A percentile compares a stretch with the other conserved stretches of the same genome.
These are phyloP conservation scores for Escallonia rubra DNA, from an alignment of 129 eudicot species.

Conservation along the genomic window DNA sequence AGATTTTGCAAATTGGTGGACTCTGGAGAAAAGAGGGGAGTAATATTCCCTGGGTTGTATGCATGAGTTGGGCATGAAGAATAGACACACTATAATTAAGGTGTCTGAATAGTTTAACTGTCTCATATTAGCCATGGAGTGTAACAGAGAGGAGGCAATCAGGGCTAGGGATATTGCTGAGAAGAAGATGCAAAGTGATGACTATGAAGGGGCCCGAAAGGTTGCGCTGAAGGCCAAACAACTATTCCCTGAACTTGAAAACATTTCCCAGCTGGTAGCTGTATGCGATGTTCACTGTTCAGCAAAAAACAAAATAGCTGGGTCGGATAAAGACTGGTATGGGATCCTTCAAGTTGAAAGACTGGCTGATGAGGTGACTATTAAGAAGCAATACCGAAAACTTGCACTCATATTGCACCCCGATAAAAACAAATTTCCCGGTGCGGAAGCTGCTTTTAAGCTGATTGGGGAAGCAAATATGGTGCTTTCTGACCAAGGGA, in stretches of 20 bases:
- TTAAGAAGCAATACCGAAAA: constrained; percentile 77
- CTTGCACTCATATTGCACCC: constrained; percentile 92
- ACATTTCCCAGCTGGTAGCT: constrained; percentile 60
- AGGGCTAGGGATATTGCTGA: constrained; percentile 71
- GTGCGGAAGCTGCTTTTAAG: constrained; percentile 98
- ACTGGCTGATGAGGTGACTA: constrained; percentile 57
- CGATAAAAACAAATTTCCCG: constrained; percentile 83
- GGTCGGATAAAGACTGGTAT: constrained; percentile 73
- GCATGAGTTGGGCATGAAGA: constrained; percentile 7
- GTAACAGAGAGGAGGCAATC: constrained; percentile 79
- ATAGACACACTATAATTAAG: neutral
- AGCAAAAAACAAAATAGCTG: constrained; percentile 42
- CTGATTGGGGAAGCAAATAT: constrained; percentile 81
- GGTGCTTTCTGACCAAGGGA: constrained; percentile 63
- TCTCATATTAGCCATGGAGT: constrained; percentile 52
- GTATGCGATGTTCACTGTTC: constrained; percentile 92
- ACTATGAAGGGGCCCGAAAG: constrained; percentile 79
- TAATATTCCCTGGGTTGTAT: neutral
- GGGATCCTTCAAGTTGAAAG: constrained; percentile 81
- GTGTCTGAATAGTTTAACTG: constrained; percentile 14
- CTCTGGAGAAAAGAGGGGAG: constrained; percentile 12
- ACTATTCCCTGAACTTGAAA: constrained; percentile 64
- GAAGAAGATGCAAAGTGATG: constrained; percentile 61
- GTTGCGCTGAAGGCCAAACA: constrained; percentile 60
- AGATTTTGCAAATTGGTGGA: constrained; percentile 5